phyloP scores from a whole-genome alignment of 106 monocot species.

The Gastrodia elata region DNA sequence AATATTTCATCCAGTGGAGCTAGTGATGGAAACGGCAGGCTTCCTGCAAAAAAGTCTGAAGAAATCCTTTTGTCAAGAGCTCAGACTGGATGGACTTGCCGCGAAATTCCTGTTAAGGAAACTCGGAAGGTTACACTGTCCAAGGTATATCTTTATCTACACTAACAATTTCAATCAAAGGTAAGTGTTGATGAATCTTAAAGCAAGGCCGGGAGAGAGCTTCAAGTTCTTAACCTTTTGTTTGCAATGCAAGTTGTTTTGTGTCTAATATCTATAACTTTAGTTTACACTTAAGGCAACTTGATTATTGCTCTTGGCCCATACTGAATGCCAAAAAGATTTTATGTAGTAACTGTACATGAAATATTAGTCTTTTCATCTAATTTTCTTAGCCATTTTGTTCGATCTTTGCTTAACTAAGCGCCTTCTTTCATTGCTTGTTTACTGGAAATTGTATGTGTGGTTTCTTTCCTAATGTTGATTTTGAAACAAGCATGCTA shows the following conservation, averaged over 20 bases:
- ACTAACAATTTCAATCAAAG: neutral
- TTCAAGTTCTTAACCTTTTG: neutral
- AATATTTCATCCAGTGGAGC: slow-evolving; percentile 25
- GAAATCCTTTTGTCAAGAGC: slow-evolving; percentile 34
- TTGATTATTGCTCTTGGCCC: neutral
- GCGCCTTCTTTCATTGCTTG: neutral
- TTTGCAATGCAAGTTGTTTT: neutral
- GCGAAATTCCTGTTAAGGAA: slow-evolving; percentile 75
- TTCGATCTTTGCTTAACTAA: neutral
- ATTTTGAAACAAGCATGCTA: neutral
- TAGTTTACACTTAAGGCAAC: neutral
- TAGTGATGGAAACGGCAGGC: slow-evolving; percentile 4
- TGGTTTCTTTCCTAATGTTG: neutral
- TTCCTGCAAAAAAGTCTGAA: slow-evolving; percentile 16
- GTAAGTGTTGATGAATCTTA: neutral
- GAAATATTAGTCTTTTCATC: neutral
- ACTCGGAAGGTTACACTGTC: slow-evolving; percentile 32
- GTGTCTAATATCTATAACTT: neutral
- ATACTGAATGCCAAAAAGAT: neutral
- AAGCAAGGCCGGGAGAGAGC: neutral
- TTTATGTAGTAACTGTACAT: neutral
- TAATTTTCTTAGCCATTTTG: neutral
- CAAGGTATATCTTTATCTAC: slow-evolving; percentile 19
- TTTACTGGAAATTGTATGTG: neutral
- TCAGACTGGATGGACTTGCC: slow-evolving; percentile 43